These are phyloP conservation scores for Epithemia pelagica DNA, from an alignment of 108 stramenopile species.

Conservation along the genomic window DNA sequence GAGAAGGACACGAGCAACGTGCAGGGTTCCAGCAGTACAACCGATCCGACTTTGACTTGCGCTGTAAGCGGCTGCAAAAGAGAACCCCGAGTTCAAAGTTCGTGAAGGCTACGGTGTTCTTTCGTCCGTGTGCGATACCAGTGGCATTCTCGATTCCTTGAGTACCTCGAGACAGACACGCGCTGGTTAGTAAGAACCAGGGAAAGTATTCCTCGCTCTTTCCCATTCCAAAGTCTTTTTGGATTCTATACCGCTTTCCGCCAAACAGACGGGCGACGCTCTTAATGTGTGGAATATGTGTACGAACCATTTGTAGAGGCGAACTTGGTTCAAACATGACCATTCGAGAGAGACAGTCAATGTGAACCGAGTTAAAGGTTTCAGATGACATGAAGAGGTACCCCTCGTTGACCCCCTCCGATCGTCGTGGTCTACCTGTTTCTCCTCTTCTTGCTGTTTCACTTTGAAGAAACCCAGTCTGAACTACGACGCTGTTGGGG, in stretches of 20 bases:
- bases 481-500: neutral
- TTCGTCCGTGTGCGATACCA: constrained; percentile 3
- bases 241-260: constrained; percentile 14
- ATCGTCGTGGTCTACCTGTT: neutral
- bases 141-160: constrained; percentile 44
- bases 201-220: constrained; percentile 34
- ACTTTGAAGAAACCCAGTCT: neutral
- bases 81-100: constrained; percentile 84
- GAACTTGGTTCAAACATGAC: constrained; percentile 30
- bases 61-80: constrained; percentile 49
- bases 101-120: constrained; percentile 41
- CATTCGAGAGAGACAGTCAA: constrained; percentile 55
- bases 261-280: constrained; percentile 53
- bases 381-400: constrained; percentile 57
- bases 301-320: constrained; percentile 18
- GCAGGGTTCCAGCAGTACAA: constrained; percentile 59
- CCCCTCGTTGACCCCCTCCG: neutral
- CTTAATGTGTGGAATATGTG: constrained; percentile 51
- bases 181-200: constrained; percentile 75
- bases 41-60: constrained; percentile 32
- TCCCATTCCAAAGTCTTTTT: constrained; percentile 11
- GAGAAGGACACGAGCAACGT: constrained; percentile 18
- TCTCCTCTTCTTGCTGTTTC: neutral
- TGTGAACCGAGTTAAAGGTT: constrained; percentile 51
- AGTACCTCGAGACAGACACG: constrained; percentile 72